phyloP scores from a whole-genome alignment of 2,329 filamentous ascomycete genomes.

The Talaromyces pinophilus region DNA sequence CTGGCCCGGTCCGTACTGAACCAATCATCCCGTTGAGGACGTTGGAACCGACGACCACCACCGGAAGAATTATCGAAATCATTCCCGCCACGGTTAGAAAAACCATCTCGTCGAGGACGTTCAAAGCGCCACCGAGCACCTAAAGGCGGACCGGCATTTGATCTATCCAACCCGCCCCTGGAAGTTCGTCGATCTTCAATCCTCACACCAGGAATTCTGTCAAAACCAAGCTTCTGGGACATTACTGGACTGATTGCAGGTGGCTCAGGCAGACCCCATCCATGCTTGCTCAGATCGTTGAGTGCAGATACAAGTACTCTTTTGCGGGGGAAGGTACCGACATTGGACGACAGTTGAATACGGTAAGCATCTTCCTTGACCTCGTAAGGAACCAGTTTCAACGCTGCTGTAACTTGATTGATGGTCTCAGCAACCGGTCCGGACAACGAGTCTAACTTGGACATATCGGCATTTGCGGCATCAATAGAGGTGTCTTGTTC shows the following conservation, averaged over 20 bases:
- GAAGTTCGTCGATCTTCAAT: slow-evolving; percentile 16
- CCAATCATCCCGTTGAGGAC: slow-evolving; percentile 7
- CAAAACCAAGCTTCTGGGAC: slow-evolving; percentile 35
- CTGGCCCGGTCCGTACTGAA: neutral
- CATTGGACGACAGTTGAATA: slow-evolving; percentile 29
- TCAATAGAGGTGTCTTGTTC: slow-evolving; percentile 50
- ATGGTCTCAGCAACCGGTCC: slow-evolving; percentile 27
- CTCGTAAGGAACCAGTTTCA: slow-evolving; percentile 30
- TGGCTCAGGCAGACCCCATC: slow-evolving; percentile 49
- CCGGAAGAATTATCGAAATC: neutral
- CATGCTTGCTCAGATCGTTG: slow-evolving; percentile 49
- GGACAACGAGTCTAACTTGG: slow-evolving; percentile 27
- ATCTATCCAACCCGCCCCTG: neutral
- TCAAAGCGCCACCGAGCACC: neutral
- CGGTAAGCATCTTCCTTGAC: slow-evolving; percentile 37
- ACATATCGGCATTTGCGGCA: slow-evolving; percentile 40
- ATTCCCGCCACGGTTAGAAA: neutral
- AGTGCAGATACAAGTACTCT: slow-evolving; percentile 45
- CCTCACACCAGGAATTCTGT: slow-evolving; percentile 31
- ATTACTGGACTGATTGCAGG: slow-evolving; percentile 35
- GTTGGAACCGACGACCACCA: neutral
- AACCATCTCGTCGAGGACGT: slow-evolving; percentile 6
- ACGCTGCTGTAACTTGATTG: slow-evolving; percentile 48
- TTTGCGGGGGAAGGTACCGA: slow-evolving; percentile 37
- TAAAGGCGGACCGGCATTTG: neutral